Base-by-base conservation (phyloP, 2,329 filamentous ascomycete genomes). In the Torrubiellomyces zombiae region DNA sequence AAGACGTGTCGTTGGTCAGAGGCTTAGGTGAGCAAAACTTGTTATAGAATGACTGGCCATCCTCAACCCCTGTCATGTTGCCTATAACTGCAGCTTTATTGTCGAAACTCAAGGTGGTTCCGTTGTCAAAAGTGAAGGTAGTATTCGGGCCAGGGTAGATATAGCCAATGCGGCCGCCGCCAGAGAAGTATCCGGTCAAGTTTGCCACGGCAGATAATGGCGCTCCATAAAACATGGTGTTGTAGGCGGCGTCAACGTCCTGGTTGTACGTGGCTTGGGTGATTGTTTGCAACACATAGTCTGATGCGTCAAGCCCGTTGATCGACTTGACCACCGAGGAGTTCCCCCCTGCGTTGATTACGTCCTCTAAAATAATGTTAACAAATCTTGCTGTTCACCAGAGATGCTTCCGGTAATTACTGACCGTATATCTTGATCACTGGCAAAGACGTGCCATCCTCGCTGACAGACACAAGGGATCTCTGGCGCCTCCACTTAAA, bases 391-490 rank as follows among this genome's bases (percentile, higher is more conserved):
- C 11, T 20, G 3, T 24, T 9, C 18, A 10, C 24, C 15, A 24
- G 14, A 4, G 12, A 6, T 8, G 27, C n/a, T 28, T 3, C 6
- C 20, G 18, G n/a, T 14, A 9, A n/a, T 5, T 9, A 31, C 37
- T 25, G 24, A 38, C 37, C 25, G 22, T 32, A 29, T 4, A 38
- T 23, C 28, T 39, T 39, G 14, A 39, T 34, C 5, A 34, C 32
- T 5, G 37, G 37, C 21, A 38, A 11, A 6, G 31, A 29, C 1
- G 5, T 23, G 18, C 37, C 35, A 18, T 52, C 45, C 21, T 51
- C 40, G 32, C 46, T 48, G 24, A 51, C 37, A 5, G 51, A 55
- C 5, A 53, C 43, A 39, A 74, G 32, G 41, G 55, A 45, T 9
- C 20, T 18, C 18, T 24, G 21, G 6, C 34, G 34, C 11, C 7